Conservation (phyloP, 2,329 filamentous ascomycete genomes). For the Annulohypoxylon truncatum region DNA sequence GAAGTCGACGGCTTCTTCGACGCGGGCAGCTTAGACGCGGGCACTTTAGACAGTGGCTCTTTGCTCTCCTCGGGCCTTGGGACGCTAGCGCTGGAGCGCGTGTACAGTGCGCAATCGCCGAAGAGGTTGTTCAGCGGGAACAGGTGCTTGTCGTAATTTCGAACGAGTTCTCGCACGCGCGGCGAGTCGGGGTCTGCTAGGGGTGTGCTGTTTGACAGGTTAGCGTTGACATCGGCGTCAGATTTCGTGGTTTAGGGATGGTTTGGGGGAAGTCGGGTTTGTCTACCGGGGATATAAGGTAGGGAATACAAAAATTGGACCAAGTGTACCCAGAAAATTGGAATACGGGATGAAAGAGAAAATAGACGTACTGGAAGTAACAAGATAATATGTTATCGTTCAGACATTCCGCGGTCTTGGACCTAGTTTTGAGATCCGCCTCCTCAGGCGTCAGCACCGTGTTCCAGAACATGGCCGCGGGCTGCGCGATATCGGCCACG, state of each 20-base stretch:
- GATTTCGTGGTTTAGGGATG: too few species aligned
- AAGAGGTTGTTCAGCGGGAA: constrained; percentile 30
- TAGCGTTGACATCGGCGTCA: not conserved
- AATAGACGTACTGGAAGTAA: constrained; percentile 13
- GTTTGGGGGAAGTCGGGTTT: too few species aligned
- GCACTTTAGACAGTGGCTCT: too few species aligned
- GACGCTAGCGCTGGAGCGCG: too few species aligned
- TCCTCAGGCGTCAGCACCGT: constrained; percentile 16
- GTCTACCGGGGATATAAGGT: too few species aligned
- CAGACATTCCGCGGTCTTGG: not conserved
- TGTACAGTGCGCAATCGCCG: constrained; percentile 24
- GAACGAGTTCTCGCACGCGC: constrained; percentile 20
- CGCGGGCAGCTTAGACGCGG: too few species aligned
- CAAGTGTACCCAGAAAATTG: too few species aligned
- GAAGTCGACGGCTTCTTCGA: too few species aligned
- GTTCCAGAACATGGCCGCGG: constrained; percentile 41
- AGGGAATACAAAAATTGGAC: too few species aligned
- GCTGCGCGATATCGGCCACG: constrained; percentile 34
- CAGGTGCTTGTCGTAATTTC: constrained; percentile 11
- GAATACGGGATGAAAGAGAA: not conserved
- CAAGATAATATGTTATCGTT: constrained; percentile 1
- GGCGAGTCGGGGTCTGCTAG: constrained; percentile 24
- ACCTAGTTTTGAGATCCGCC: not conserved
- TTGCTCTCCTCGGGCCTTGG: too few species aligned
- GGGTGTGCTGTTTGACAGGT: not conserved